Evolutionary conservation across 257 asterid genomes (phyloP).

Genomic region (Solanum etuberosum): DNA sequence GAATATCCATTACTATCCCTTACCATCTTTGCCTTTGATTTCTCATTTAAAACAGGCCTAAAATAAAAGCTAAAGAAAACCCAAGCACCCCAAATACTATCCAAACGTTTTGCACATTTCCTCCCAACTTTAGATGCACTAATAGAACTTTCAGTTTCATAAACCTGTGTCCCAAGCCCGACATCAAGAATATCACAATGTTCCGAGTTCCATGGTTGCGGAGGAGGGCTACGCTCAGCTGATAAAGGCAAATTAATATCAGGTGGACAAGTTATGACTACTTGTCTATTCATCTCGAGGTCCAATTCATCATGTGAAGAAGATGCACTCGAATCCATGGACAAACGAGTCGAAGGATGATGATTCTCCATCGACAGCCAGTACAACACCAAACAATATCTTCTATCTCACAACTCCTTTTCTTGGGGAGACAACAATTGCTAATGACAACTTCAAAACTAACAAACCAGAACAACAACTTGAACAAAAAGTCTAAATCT

Average conservation of each 20-base stretch:
- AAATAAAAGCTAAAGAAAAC: conserved; percentile 90
- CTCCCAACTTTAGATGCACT: conserved; percentile 49
- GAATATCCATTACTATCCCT: conserved; percentile 76
- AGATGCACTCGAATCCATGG: conserved; percentile 91
- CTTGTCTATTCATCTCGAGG: conserved; percentile 68
- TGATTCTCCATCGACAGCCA: conserved; percentile 66
- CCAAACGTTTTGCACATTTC: conserved; percentile 67
- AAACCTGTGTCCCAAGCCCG: conserved; percentile 60
- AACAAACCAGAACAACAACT: conserved; percentile 22
- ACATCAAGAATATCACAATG: conserved; percentile 79
- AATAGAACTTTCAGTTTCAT: conserved; percentile 50
- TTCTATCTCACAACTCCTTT: conserved; percentile 34
- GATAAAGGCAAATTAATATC: conserved; percentile 81
- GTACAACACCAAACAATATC: conserved; percentile 45
- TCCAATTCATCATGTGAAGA: conserved; percentile 69
- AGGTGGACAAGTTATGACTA: conserved; percentile 63
- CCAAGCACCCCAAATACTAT: conserved; percentile 99
- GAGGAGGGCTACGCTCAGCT: conserved; percentile 69
- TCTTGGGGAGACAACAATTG: not conserved
- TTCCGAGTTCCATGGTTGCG: conserved; percentile 60
- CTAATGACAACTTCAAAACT: not conserved
- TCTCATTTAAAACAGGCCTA: conserved; percentile 70
- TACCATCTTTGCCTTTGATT: conserved; percentile 60
- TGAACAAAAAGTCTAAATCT: conserved; percentile 9
- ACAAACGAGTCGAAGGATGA: conserved; percentile 83